phyloP scores from a whole-genome alignment of 129 eudicot species.

The Flaveria sonorensis region DNA sequence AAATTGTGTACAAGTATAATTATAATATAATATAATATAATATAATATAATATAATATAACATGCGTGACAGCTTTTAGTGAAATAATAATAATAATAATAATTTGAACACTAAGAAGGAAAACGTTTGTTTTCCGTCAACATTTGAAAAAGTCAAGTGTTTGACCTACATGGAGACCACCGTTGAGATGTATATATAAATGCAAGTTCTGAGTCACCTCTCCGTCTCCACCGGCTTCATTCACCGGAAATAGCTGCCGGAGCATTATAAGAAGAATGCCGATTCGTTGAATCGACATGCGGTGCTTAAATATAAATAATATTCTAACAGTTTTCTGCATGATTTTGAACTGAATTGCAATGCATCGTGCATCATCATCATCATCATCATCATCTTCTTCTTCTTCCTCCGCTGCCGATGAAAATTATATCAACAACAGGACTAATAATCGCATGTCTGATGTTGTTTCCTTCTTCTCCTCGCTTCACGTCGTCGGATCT shows the following conservation, averaged over 20 bases:
- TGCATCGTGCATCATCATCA: constrained; percentile 56
- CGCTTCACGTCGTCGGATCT: constrained; percentile 17
- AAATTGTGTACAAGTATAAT: too few species aligned
- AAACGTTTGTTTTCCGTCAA: neutral
- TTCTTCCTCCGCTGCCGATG: neutral
- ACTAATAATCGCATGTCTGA: neutral
- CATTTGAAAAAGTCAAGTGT: constrained; percentile 8
- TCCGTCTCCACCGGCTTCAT: neutral
- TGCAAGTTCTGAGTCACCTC: neutral
- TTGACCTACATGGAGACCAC: constrained; percentile 3
- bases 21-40: too few species aligned
- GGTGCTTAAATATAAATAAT: too few species aligned
- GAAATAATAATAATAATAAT: neutral
- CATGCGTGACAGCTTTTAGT: too few species aligned
- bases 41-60: too few species aligned
- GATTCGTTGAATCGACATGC: neutral
- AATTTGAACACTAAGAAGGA: neutral
- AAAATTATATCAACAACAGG: neutral
- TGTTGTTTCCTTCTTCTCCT: neutral
- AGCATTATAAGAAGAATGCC: neutral
- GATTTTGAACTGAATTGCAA: constrained; percentile 6
- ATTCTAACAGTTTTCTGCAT: neutral
- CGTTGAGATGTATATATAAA: neutral
- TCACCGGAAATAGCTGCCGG: neutral
- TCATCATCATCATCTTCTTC: neutral